phyloP scores from a whole-genome alignment of 2,329 filamentous ascomycete species.

The Colletotrichum falcatum region DNA sequence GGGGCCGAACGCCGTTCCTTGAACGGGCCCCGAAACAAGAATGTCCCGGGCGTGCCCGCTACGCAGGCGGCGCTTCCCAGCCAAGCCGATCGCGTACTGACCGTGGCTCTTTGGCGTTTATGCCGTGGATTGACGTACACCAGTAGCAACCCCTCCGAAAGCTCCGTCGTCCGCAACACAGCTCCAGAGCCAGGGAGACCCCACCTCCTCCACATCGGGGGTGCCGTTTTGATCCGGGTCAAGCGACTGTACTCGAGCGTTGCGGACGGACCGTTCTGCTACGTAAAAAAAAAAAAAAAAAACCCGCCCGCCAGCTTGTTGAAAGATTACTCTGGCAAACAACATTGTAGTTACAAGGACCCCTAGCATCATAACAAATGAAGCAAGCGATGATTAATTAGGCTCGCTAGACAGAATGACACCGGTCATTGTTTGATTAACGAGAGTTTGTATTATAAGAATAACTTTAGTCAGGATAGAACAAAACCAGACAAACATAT shows the following conservation, averaged over 20 bases:
- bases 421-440: background rate
- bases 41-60: background rate
- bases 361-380: no score
- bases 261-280: background rate
- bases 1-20: background rate
- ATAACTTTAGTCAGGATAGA: background rate
- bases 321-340: no score
- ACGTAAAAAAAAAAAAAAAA: no score
- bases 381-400: no score
- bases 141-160: no score
- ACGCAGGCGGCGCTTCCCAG: background rate
- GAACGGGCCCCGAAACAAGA: background rate
- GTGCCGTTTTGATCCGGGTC: background rate
- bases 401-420: background rate
- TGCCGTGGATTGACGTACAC: no score
- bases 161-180: no score
- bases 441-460: background rate
- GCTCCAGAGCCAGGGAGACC: slow-evolving; percentile 34
- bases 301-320: slow-evolving; percentile 17
- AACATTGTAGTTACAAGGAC: no score
- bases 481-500: background rate
- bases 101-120: no score
- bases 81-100: background rate
- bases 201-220: background rate
- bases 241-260: slow-evolving; percentile 36